These are phyloP conservation scores for Umbelopsis ramanniana DNA, from an alignment of 192 early-diverging fungal genomes.

Conservation along the genomic window DNA sequence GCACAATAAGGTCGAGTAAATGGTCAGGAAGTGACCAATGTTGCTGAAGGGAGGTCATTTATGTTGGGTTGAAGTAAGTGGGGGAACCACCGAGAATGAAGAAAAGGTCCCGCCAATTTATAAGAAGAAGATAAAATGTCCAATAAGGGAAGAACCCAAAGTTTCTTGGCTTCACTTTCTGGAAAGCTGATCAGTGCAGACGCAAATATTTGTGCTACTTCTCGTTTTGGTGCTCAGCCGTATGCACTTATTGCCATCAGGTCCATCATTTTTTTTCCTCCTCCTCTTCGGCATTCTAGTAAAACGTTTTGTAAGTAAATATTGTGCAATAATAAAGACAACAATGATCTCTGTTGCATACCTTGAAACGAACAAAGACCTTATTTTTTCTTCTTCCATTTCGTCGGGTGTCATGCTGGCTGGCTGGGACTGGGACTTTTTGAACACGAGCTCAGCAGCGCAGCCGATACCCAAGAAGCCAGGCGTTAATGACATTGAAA, in stretches of 20 bases:
- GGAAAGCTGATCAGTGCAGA: constrained; percentile 5
- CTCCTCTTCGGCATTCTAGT: constrained; percentile 11
- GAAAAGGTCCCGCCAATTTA: neutral
- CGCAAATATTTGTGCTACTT: neutral
- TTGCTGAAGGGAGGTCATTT: neutral
- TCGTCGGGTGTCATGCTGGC: too few species aligned
- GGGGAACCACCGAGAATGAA: neutral
- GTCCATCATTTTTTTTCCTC: neutral
- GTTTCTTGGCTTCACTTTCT: neutral
- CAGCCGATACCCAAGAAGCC: too few species aligned
- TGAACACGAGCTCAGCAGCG: too few species aligned
- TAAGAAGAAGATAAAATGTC: neutral
- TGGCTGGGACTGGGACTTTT: too few species aligned
- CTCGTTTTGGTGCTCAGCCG: constrained; percentile 8
- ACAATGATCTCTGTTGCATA: neutral
- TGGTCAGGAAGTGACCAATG: constrained; percentile 7
- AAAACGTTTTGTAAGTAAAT: constrained; percentile 5
- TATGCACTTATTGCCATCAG: constrained; percentile 14
- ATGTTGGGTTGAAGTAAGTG: neutral
- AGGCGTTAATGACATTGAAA: too few species aligned
- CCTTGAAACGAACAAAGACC: too few species aligned
- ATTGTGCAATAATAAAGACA: neutral
- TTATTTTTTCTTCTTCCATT: too few species aligned
- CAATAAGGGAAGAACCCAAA: neutral
- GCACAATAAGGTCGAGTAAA: neutral